Evolutionary conservation across 192 early-diverging fungal genomes (phyloP).

Genomic region (Backusella parvicylindrica): DNA sequence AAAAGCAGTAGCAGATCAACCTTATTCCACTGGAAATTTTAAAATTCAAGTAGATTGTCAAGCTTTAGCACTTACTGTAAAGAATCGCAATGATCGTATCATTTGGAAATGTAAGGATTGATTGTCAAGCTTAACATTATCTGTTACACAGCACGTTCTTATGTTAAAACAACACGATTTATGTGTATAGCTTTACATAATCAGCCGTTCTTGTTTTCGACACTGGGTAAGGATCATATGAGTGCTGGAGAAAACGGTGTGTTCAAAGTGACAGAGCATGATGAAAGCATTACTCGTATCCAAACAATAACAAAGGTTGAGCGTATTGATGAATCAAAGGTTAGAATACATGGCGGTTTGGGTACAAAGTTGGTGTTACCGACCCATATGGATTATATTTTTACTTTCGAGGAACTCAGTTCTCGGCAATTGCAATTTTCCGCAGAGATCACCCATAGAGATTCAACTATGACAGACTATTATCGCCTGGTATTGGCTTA

Average conservation of each 20-base stretch:
- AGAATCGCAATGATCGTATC: conserved; percentile 12
- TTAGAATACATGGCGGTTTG: conserved; percentile 19
- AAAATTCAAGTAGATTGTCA: conserved; percentile 17
- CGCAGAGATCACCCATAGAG: not conserved
- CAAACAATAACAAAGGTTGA: conserved; percentile 32
- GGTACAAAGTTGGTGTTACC: conserved; percentile 24
- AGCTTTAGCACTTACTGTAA: conserved; percentile 9
- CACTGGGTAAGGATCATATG: conserved; percentile 32
- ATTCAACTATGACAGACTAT: conserved; percentile 16
- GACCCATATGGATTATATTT: conserved; percentile 30
- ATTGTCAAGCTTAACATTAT: not conserved
- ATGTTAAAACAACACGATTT: not conserved
- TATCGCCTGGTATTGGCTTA: conserved; percentile 20
- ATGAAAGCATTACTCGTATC: conserved; percentile 24
- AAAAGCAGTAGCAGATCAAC: conserved; percentile 15
- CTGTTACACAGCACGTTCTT: conserved; percentile 7
- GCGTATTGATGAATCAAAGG: not conserved
- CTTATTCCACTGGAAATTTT: conserved; percentile 21
- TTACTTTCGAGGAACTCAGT: conserved; percentile 23
- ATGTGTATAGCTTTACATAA: conserved; percentile 25
- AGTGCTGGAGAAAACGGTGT: conserved; percentile 19
- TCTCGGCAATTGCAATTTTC: conserved; percentile 24
- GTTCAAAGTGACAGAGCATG: conserved; percentile 34
- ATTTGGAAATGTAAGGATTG: conserved; percentile 35
- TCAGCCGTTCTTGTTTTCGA: conserved; percentile 32